These are phyloP conservation scores for Pachysandra terminalis DNA, from an alignment of 164 flowering plant species.

Conservation along the genomic window DNA sequence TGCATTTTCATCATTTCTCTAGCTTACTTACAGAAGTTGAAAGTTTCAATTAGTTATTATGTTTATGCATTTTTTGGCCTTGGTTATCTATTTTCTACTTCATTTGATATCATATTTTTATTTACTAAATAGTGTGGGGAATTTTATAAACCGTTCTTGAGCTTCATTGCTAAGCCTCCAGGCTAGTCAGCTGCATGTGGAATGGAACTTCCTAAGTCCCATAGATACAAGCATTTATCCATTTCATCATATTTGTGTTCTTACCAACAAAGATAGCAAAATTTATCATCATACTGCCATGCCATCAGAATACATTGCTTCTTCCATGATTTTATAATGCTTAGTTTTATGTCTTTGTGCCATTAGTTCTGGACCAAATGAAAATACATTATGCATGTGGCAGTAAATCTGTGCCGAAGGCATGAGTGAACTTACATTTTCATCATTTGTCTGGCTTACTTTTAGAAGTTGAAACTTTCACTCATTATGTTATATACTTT, in stretches of 20 bases:
- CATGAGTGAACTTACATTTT: background rate
- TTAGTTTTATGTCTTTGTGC: too few relatives aligned
- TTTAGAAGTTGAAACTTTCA: background rate
- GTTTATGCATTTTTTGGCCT: background rate
- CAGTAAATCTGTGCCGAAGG: background rate
- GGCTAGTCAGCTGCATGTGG: conserved; percentile 35
- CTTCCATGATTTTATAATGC: too few relatives aligned
- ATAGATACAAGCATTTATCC: background rate
- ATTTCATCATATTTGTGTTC: too few relatives aligned
- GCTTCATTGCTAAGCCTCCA: conserved; percentile 83
- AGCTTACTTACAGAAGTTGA: too few relatives aligned
- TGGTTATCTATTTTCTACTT: background rate
- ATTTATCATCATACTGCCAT: too few relatives aligned
- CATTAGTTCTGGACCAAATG: too few relatives aligned
- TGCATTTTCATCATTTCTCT: too few relatives aligned
- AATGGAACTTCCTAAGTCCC: background rate
- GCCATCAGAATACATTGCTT: too few relatives aligned
- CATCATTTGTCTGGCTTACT: background rate
- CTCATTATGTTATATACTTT: background rate
- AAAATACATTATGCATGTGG: background rate
- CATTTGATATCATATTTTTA: too few relatives aligned
- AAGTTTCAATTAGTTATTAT: background rate
- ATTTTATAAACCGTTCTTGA: conserved; percentile 82
- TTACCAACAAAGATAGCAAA: too few relatives aligned
- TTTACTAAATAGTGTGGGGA: conserved; percentile 85